Percentiles rank a stretch among this genome's conserved stretches.
These are phyloP conservation scores for Carex sylvatica DNA, from an alignment of 202 grass and related monocot species.

Conservation along the genomic window DNA sequence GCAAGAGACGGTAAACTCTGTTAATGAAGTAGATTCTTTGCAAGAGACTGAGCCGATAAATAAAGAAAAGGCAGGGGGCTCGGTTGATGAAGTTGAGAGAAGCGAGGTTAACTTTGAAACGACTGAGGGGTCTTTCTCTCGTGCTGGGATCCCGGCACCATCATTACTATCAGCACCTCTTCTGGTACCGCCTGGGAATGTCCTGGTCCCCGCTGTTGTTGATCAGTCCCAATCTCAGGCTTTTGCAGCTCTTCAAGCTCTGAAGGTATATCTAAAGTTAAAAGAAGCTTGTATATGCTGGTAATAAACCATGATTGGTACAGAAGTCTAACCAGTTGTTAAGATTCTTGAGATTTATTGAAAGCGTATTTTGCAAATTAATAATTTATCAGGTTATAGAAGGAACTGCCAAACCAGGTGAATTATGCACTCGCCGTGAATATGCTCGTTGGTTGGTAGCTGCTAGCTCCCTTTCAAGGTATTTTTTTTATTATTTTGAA, in stretches of 20 bases:
- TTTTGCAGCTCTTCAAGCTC: slow-evolving; percentile 63
- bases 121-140: slow-evolving; percentile 39
- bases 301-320: slow-evolving; percentile 8
- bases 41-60: slow-evolving; percentile 4
- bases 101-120: slow-evolving; percentile 19
- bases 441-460: slow-evolving; percentile 94
- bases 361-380: slow-evolving; percentile 18
- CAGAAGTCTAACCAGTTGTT: not conserved
- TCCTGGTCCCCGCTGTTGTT: slow-evolving; percentile 70
- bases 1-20: slow-evolving; percentile 10
- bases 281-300: slow-evolving; percentile 20
- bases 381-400: slow-evolving; percentile 79
- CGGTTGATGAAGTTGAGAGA: slow-evolving; percentile 32
- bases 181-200: slow-evolving; percentile 56
- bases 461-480: slow-evolving; percentile 89
- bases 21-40: slow-evolving; percentile 27
- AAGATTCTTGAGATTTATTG: slow-evolving; percentile 2
- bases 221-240: slow-evolving; percentile 71
- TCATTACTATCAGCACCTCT: slow-evolving; percentile 45
- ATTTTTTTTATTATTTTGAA: slow-evolving; percentile 21
- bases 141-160: slow-evolving; percentile 78
- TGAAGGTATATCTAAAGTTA: slow-evolving; percentile 55
- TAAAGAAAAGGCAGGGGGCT: slow-evolving; percentile 19
- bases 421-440: slow-evolving; percentile 85
- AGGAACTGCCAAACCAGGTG: slow-evolving; percentile 66